Percentiles rank a stretch among this genome's conserved stretches.
phyloP scores from a whole-genome alignment of 2,329 filamentous ascomycete genomes.

The Myriosclerotinia curreyana region DNA sequence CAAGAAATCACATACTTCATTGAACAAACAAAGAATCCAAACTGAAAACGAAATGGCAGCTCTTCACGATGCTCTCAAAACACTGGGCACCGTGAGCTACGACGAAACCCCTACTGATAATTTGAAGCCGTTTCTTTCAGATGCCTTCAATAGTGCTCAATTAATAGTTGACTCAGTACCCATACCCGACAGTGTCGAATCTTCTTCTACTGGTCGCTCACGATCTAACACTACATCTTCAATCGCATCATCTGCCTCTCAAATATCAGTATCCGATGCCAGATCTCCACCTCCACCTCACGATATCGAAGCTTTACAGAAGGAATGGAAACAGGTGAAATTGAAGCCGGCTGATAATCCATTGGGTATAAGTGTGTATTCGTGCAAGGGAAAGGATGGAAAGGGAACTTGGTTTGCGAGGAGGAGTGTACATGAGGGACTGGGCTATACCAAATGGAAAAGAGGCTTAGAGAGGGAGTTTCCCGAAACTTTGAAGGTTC shows the following conservation, averaged over 20 bases:
- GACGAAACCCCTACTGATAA: constrained; percentile 46
- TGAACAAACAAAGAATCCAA: not conserved
- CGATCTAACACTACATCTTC: constrained; percentile 55
- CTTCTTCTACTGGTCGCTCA: constrained; percentile 51
- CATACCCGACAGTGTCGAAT: constrained; percentile 45
- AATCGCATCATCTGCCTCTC: constrained; percentile 46
- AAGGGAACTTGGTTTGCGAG: constrained; percentile 88
- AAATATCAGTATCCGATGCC: constrained; percentile 52
- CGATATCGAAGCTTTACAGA: constrained; percentile 61
- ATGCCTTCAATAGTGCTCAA: constrained; percentile 65
- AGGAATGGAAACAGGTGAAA: constrained; percentile 82
- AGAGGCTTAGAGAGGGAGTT: constrained; percentile 76
- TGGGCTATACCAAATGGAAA: constrained; percentile 76
- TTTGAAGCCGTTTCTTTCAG: constrained; percentile 52
- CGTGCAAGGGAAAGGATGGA: constrained; percentile 73
- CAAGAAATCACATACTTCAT: not conserved
- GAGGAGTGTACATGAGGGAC: constrained; percentile 74
- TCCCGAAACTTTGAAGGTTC: constrained; percentile 67
- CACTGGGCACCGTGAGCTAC: constrained; percentile 56
- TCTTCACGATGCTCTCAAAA: constrained; percentile 58
- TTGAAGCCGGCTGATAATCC: constrained; percentile 70
- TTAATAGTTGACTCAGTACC: constrained; percentile 76
- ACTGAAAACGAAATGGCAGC: constrained; percentile 46
- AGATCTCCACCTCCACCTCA: constrained; percentile 44
- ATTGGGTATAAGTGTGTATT: constrained; percentile 73